A percentile compares a stretch with the other conserved stretches of the same genome.
These are phyloP conservation scores for Thinopyrum elongatum DNA, from an alignment of 176 grass and related monocot species.

Conservation along the genomic window DNA sequence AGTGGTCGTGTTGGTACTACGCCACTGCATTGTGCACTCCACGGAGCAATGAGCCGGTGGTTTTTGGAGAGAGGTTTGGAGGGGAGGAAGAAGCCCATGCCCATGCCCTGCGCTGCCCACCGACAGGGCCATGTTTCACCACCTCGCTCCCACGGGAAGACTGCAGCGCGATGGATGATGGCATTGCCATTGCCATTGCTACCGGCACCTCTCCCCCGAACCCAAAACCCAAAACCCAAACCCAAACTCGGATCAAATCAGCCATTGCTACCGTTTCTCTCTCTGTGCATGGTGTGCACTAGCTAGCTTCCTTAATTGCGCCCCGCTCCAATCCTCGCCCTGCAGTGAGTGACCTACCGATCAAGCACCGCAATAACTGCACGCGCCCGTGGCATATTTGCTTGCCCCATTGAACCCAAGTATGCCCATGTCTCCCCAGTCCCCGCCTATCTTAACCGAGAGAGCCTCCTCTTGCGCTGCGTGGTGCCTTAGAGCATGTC, in stretches of 20 bases:
- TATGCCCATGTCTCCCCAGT: constrained; percentile 25
- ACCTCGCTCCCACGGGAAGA: constrained; percentile 20
- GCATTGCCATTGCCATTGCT: no score
- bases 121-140: constrained; percentile 70
- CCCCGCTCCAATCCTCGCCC: neutral
- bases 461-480: no score
- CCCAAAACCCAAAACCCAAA: no score
- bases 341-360: neutral
- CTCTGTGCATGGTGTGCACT: neutral
- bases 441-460: no score
- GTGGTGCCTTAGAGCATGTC: no score
- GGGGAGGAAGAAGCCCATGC: constrained; percentile 21
- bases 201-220: no score
- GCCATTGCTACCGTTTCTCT: neutral
- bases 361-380: constrained; percentile 12
- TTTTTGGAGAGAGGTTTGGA: neutral
- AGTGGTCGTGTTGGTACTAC: neutral
- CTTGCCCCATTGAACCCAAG: constrained; percentile 38
- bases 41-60: constrained; percentile 21
- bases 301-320: constrained; percentile 20
- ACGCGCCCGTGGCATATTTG: neutral
- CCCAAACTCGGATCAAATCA: neutral
- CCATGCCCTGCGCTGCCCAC: constrained; percentile 36
- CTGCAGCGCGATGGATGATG: neutral
- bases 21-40: neutral